These are phyloP conservation scores for Atkinsonella texensis DNA, from an alignment of 2,329 filamentous ascomycete species.

Conservation along the genomic window DNA sequence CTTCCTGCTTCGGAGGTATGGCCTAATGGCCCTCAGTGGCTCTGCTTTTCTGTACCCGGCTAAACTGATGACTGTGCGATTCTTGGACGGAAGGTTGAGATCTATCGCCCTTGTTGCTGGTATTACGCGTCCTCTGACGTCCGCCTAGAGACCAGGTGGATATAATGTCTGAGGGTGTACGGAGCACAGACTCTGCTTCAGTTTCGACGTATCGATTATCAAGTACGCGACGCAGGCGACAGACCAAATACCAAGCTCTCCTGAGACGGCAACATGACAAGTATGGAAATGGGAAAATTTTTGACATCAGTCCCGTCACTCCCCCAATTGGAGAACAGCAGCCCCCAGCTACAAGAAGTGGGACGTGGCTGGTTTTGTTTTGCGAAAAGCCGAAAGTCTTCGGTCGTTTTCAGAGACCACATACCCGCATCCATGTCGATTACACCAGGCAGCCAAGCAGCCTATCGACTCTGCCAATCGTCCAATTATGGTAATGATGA, in stretches of 20 bases:
- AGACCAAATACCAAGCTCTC: neutral
- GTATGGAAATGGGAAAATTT: neutral
- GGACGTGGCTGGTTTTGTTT: neutral
- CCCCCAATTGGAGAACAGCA: neutral
- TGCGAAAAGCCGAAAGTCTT: slow-evolving; percentile 8
- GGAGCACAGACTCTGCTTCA: neutral
- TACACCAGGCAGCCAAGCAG: neutral
- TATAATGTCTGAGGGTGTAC: neutral
- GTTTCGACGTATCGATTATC: neutral
- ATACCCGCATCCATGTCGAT: neutral
- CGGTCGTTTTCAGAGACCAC: neutral
- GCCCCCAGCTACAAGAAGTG: neutral
- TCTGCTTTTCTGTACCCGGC: no score
- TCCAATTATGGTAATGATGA: neutral
- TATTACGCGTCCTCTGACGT: neutral
- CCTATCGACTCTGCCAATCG: neutral
- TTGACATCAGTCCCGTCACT: neutral
- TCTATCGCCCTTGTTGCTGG: neutral
- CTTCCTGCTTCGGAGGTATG: neutral
- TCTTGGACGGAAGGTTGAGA: no score
- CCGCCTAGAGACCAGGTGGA: neutral
- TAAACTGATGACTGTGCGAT: no score
- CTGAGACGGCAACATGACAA: neutral
- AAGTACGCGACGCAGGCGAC: neutral
- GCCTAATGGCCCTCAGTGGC: no score